Evolutionary conservation across 352 stramenopile genomes (phyloP), one percentile per base, ranked within the genome.

Genomic region (Pythium utonaiense): DNA sequence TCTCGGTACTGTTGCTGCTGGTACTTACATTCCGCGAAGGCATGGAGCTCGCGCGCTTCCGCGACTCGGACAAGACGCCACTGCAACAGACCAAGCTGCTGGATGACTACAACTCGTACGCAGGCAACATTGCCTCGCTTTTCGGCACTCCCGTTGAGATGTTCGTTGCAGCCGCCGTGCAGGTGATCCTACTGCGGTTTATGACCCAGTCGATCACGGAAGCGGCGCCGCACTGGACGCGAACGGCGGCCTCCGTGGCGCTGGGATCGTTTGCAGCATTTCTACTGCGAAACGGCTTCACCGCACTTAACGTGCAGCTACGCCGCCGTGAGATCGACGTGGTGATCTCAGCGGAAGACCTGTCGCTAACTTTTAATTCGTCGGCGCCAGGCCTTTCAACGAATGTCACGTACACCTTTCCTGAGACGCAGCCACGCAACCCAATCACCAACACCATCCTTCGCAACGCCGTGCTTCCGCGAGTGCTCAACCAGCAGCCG

Each of bases 381-480:
- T 44, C 36, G 36, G 3, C 17, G 12, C 36, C 36, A 21, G 36
- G 36, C 4, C 36, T 44, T 6, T 22, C 36, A 17, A 44, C 36
- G 1, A 60, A 28, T 25, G 42, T 17, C 4, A 44, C 12, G 9
- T 44, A 42, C 6, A 25, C 55, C 19, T 30, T 42, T 22, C 7
- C 53, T 3, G 53, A 60, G 38, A 41, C 41, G 25, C 38, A 50
- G 31, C 4, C 21, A 8, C 34, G 34, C 8, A 60, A 60, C 53
- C 42, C 42, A 1, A 34, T 51, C 22, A 34, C 40, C 40, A 60
- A 60, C 40, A 60, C 53, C 27, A 42, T 53, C 17, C 41, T 53
- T 7, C 53, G 53, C 41, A 38, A 50, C 27, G 16, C 45, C 4
- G 38, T 60, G n/a, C 19, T 44, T 1, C 7, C 25, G 21, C 53